Evolutionary conservation across 148 eudicot genomes (phyloP).

Genomic region (Hydrangea macrophylla): DNA sequence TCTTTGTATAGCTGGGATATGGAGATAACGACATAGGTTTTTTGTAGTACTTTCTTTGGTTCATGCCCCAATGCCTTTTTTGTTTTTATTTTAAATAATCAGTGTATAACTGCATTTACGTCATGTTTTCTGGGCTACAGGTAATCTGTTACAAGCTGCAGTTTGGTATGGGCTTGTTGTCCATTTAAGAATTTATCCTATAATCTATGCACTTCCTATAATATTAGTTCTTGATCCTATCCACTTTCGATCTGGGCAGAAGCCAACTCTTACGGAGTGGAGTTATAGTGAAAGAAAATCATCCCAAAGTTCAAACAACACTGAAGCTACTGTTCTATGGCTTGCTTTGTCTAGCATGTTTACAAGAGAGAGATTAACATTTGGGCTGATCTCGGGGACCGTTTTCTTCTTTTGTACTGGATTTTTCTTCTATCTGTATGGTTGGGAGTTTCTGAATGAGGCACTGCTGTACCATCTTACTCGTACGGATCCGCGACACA

Average conservation of each 20-base stretch:
- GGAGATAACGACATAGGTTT: not conserved
- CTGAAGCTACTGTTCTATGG: conserved; percentile 25
- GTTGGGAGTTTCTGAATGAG: conserved; percentile 88
- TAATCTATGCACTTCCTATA: conserved; percentile 84
- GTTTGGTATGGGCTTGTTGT: conserved; percentile 96
- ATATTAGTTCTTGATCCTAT: conserved; percentile 66
- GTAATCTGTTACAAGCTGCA: conserved; percentile 66
- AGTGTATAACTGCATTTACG: not conserved
- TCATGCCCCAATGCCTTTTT: not conserved
- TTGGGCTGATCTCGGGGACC: conserved; percentile 70
- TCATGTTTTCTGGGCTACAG: conserved; percentile 33
- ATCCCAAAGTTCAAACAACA: conserved; percentile 20
- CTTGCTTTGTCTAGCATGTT: conserved; percentile 41
- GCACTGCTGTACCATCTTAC: conserved; percentile 92
- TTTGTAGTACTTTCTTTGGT: not conserved
- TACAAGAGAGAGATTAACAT: conserved; percentile 53
- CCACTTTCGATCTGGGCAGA: conserved; percentile 48
- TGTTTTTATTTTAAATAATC: not conserved
- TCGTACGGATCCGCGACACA: conserved; percentile 92
- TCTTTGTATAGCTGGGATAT: not conserved
- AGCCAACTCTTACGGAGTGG: conserved; percentile 65
- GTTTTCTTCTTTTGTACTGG: conserved; percentile 71
- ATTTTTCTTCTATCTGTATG: conserved; percentile 68
- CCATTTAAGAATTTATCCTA: conserved; percentile 89
- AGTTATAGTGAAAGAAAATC: conserved; percentile 28